Evolutionary conservation across 208 protist species (phyloP), one percentile per base, ranked within the genome.

Genomic region (Angomonas ambiguus): DNA sequence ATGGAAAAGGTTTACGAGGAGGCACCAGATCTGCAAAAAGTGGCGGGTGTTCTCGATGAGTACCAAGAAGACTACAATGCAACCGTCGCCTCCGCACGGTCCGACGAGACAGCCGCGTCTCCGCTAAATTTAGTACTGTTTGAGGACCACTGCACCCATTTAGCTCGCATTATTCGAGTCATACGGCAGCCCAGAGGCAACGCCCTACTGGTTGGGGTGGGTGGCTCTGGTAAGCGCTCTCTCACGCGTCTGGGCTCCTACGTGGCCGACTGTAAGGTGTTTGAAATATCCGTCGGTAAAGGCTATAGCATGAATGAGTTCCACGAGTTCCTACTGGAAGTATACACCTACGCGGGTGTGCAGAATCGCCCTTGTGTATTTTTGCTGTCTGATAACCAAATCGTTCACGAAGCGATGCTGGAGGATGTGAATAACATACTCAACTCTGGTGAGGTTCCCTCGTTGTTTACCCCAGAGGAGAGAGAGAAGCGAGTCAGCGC

Each of bases 341-440:
- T 97, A 5, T 97, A 96, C 80, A 96, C 89, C 20, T 84, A 87
- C 72, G 91, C 93, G 0, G 91, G 91, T 30, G 90, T 97, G 58
- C 74, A 97, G 62, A 83, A 82, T 65, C 85, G 89, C 66, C 74
- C 90, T 16, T 88, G 94, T 25, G 89, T 98, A 22, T 94, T 99
- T 65, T 71, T 99, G 27, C 76, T 99, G 53, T 92, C 84, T 13
- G 98, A 99, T 81, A 96, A 95, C 51, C 95, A 99, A 68, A 96
- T 99, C 63, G 87, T 98, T 6, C 82, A 96, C 42, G 96, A 98
- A 72, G 70, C 84, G 34, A 98, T 99, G 83, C 77, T 99, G 16
- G 97, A 99, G 83, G 97, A 99, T 68, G 88, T 99, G 41, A 99
- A 99, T 80, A 98, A 94, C 77, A 97, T 99, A 41, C 83, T 99